Percentiles rank a stretch among this genome's conserved stretches.
phyloP scores from a whole-genome alignment of 257 asterid species.

The Solanum bulbocastanum region DNA sequence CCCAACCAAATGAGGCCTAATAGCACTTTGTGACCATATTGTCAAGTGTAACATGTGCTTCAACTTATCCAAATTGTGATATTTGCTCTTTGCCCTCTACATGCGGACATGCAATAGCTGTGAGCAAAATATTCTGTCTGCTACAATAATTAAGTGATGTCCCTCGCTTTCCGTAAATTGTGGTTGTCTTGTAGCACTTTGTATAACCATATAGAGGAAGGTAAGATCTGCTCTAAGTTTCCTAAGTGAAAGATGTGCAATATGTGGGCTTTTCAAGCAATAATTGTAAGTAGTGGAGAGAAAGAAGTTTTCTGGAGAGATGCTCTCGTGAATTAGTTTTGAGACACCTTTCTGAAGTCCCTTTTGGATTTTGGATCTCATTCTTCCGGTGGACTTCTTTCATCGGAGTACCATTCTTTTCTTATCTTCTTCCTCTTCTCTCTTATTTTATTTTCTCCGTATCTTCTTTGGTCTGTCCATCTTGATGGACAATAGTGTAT shows the following conservation, averaged over 20 bases:
- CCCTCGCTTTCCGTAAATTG: neutral
- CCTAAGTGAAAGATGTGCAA: neutral
- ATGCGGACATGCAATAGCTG: neutral
- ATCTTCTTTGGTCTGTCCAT: neutral
- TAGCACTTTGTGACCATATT: neutral
- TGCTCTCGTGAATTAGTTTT: neutral
- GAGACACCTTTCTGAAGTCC: neutral
- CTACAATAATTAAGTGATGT: neutral
- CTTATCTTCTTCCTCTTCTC: neutral
- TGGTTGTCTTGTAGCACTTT: neutral
- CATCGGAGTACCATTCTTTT: neutral
- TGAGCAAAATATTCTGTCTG: neutral
- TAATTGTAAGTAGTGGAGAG: neutral
- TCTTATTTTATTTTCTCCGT: neutral
- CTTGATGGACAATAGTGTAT: neutral
- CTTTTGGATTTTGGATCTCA: neutral
- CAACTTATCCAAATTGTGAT: neutral
- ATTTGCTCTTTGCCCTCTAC: neutral
- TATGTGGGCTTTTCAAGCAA: neutral
- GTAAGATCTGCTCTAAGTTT: neutral
- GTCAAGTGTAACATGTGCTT: neutral
- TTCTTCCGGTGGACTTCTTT: neutral
- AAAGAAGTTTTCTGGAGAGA: neutral
- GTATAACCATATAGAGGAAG: neutral
- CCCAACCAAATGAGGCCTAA: neutral